Evolutionary conservation across 2,329 filamentous ascomycete genomes (phyloP), one percentile per base, ranked within the genome.

Genomic region (Neonectria faginata): DNA sequence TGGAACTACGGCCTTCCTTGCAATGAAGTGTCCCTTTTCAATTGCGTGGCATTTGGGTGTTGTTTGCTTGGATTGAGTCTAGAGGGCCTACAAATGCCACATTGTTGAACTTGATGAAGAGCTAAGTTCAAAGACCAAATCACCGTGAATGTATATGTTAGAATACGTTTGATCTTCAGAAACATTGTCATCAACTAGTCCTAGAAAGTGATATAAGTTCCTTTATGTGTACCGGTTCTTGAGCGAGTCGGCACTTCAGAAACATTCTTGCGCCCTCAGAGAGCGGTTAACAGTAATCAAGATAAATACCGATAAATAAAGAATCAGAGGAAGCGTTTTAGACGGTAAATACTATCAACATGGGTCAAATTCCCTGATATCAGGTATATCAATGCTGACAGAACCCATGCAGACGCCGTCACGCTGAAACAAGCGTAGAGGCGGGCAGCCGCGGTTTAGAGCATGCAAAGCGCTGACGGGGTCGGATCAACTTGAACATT

Each of bases 381-480:
- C 1, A 16, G 8, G 9, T 48, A 27, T 8, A 29, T 29, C 11
- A 18, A 29, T n/a, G 14, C 16, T 29, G 45, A 10, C 25, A 31
- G 7, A 27, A 10, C 1, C 3, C 25, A 29, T 48, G 45, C 25
- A 48, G 45, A 29, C 16, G 18, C 20, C 9, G 12, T 3, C 16
- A 48, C 11, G 25, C 27, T 16, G 4, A 11, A 50, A 8, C 11
- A 51, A 9, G 11, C 5, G 18, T 12, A 47, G 29, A 58, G 31
- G 31, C 50, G 57, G 50, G 29, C 50, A 60, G 22, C 12, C 1
- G 42, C 42, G 51, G 41, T 33, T 48, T 55, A 60, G 27, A 51
- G 6, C 16, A 29, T 29, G 44, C 56, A 22, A 31, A 9, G 31
- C 10, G 18, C 41, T 33, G 16, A 33, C 48, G n/a, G 31, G 39